Evolutionary conservation across 305 asterid species (phyloP).

Genomic region (Plantago coronopus): DNA sequence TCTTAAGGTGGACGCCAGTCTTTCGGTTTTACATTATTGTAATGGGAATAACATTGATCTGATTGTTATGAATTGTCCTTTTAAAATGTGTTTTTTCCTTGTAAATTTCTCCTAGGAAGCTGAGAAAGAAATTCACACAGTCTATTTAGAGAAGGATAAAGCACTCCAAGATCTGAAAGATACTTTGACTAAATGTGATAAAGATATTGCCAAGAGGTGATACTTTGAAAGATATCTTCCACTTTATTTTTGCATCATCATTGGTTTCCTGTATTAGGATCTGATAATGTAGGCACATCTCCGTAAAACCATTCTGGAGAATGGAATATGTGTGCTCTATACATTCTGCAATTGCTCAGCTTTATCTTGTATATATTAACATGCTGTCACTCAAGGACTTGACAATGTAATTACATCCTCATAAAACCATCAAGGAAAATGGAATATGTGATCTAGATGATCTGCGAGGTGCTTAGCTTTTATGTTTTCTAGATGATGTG

Average conservation of each 20-base stretch:
- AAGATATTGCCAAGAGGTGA: conserved; percentile 74
- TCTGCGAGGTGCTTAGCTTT: no score
- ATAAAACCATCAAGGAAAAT: no score
- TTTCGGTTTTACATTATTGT: conserved; percentile 22
- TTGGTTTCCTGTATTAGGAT: not conserved
- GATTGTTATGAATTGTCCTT: conserved; percentile 16
- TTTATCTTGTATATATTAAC: no score
- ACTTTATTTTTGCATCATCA: not conserved
- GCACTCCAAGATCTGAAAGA: conserved; percentile 73
- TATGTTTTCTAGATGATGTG: no score
- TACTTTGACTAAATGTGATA: conserved; percentile 48
- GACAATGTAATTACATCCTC: no score
- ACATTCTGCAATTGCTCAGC: no score
- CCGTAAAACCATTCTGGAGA: no score
- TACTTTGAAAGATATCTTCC: conserved; percentile 17
- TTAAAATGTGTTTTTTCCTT: conserved; percentile 17
- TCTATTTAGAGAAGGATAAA: conserved; percentile 80
- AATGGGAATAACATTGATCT: conserved; percentile 14
- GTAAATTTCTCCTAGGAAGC: conserved; percentile 55
- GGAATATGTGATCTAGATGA: no score
- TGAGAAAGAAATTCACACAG: conserved; percentile 66
- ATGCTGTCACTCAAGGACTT: no score
- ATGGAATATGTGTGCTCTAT: no score
- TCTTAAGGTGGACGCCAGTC: conserved; percentile 53
- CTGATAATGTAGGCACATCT: no score